Evolutionary conservation across 1,284 basidiomycete species (phyloP), one percentile per base, ranked within the genome.

Genomic region (Cryptococcus sp.): DNA sequence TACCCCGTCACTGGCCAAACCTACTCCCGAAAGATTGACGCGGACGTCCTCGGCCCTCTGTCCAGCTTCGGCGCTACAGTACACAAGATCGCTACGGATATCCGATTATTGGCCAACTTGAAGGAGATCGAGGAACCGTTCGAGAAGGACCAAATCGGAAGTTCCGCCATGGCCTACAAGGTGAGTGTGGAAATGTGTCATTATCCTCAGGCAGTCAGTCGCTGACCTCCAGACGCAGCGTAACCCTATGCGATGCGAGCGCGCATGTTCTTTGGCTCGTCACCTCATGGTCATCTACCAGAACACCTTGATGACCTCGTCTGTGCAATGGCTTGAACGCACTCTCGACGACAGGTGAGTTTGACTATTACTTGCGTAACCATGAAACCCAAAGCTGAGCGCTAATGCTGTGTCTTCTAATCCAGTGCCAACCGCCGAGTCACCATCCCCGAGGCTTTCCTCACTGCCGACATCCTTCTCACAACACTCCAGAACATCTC

Each of bases 81-180:
- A 0, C 93, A 98, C 81, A 99, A 99, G 81, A 92, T 99, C 69
- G 94, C 90, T 0, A 99, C 95, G 2, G 96, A 99, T 77, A 88
- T 97, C 69, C 85, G 93, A 39, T 81, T 97, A 40, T 82, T 97
- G 50, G 93, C 93, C 13, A 93, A 93, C 79, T 81, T 99, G 62
- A 98, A 99, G 83, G 96, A 99, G 85, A 83, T 99, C 49, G 96
- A 99, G 80, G 96, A 99, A 76, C 96, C 96, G 0, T 99, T 99
- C 77, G 96, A 99, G 79, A 91, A 93, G 65, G 95, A 95, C 54
- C 96, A 99, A 82, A 99, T 99, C 68, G 96, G 96, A 43, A 91
- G 89, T 10, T 92, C 90, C 2, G 94, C 94, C 17, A 99, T 99
- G 95, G 95, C 96, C 2, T 99, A 99, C 86, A 99, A 99, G 82